Percentiles rank a stretch among this genome's conserved stretches.
Conservation (phyloP, 1,284 basidiomycete genomes). For the Naganishia sp. region DNA sequence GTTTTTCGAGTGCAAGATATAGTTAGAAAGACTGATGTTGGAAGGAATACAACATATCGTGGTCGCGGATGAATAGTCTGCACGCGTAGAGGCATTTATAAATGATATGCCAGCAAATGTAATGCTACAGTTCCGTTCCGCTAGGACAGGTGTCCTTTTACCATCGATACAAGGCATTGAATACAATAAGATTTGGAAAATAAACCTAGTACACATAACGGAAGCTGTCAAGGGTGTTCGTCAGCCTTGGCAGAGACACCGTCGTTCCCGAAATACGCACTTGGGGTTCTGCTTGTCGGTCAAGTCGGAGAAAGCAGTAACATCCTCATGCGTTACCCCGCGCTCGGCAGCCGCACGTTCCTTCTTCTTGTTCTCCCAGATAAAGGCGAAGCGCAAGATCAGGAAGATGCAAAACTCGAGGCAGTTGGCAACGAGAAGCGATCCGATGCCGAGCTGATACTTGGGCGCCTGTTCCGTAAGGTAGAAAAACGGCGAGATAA, state of each 20-base stretch:
- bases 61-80: no score
- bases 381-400: constrained; percentile 53
- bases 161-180: no score
- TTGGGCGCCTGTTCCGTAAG: constrained; percentile 51
- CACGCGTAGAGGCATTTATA: no score
- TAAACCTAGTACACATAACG: constrained; percentile 23
- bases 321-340: constrained; percentile 30
- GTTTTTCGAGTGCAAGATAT: no score
- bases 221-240: constrained; percentile 9
- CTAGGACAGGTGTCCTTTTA: no score
- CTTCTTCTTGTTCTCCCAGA: constrained; percentile 53
- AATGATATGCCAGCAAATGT: no score
- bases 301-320: constrained; percentile 50
- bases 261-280: constrained; percentile 2
- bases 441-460: constrained; percentile 56
- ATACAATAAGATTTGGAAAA: no score
- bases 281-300: constrained; percentile 52
- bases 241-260: background rate
- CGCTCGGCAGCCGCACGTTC: constrained; percentile 45
- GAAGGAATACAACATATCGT: no score
- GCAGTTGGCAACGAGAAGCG: constrained; percentile 52
- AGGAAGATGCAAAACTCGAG: constrained; percentile 53
- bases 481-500: constrained; percentile 53
- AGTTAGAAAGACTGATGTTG: no score
- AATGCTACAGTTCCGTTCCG: no score